Base-by-base conservation (phyloP, 2,329 filamentous ascomycete species). In the Fusarium secorum region DNA sequence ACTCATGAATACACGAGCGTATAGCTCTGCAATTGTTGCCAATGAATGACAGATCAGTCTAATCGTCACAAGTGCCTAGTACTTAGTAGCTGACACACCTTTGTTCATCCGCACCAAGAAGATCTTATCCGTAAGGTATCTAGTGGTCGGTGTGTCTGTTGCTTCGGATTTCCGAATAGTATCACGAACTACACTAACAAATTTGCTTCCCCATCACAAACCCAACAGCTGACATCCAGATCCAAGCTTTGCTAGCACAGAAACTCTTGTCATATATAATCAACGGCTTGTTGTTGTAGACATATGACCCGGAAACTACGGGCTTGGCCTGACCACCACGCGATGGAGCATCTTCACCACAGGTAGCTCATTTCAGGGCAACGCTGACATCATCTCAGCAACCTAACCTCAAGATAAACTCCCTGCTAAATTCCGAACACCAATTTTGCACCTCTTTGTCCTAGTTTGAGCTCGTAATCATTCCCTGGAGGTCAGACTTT, bases 401-500 rank as follows among this genome's bases (percentile, higher is more conserved):
- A 38, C 30, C 11, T 41, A 6, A 30, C 42, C 20, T 33, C 24
- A 46, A 10, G 7, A 15, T 26, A 33, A 41, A 10, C 42, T n/a
- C 35, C 28, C 6, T 33, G 20, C 3, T 7, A 42, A 13, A 15
- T n/a, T 11, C 30, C 5, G 11, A 20, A 15, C 30, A 18, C 14
- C 32, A 11, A 14, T 30, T 39, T n/a, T 26, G 7, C 26, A 18
- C 24, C 20, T 32, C 17, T 30, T 33, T 20, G 15, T 24, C 33
- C 39, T 48, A n/a, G 24, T n/a, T n/a, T 26, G 56, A 24, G 33
- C 52, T 35, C 28, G 53, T n/a, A 28, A 17, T 64, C 18, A 33
- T 20, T 39, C 28, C 20, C 17, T 30, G 38, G 44, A 51, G 33
- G 65, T 72, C 60, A 54, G 69, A 70, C 64, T 55, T 49, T 52